phyloP scores from a whole-genome alignment of 805 yeast genomes.

The Ogataea degrootiae region DNA sequence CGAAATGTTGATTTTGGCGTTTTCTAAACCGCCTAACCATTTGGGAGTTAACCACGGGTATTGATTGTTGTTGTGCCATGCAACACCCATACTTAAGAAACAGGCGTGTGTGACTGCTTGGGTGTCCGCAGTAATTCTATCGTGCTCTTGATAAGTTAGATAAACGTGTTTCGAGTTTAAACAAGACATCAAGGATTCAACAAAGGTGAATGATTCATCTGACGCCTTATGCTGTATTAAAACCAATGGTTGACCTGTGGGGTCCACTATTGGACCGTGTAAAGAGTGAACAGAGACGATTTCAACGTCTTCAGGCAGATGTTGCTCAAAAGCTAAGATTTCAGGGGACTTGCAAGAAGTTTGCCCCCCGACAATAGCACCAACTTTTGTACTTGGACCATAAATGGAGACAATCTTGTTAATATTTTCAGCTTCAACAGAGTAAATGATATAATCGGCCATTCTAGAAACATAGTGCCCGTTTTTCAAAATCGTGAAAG shows the following conservation, averaged over 20 bases:
- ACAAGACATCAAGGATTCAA: conserved; percentile 62
- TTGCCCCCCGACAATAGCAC: conserved; percentile 96
- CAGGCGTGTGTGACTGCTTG: conserved; percentile 99
- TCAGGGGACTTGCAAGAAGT: conserved; percentile 94
- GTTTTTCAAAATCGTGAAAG: conserved; percentile 57
- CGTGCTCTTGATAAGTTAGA: conserved; percentile 84
- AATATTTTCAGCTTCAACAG: conserved; percentile 89
- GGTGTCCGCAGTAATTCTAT: conserved; percentile 93
- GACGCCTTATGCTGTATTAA: conserved; percentile 69
- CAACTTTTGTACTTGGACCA: conserved; percentile 84
- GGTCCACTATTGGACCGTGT: conserved; percentile 89
- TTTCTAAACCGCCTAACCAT: conserved; percentile 93
- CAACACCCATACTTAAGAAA: conserved; percentile 92
- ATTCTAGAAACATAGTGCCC: conserved; percentile 82
- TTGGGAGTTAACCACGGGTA: conserved; percentile 89
- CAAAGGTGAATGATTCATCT: conserved; percentile 51
- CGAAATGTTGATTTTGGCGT: conserved; percentile 92
- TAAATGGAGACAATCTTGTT: conserved; percentile 64
- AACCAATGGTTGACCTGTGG: conserved; percentile 91
- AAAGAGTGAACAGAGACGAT: conserved; percentile 86
- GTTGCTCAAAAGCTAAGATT: conserved; percentile 73
- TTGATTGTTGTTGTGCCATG: conserved; percentile 79
- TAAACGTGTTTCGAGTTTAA: conserved; percentile 73
- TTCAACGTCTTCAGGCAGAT: conserved; percentile 72
- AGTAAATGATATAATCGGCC: conserved; percentile 80